Conservation (phyloP, 2,329 filamentous ascomycete species). For the Colletotrichum tamarilloi region DNA sequence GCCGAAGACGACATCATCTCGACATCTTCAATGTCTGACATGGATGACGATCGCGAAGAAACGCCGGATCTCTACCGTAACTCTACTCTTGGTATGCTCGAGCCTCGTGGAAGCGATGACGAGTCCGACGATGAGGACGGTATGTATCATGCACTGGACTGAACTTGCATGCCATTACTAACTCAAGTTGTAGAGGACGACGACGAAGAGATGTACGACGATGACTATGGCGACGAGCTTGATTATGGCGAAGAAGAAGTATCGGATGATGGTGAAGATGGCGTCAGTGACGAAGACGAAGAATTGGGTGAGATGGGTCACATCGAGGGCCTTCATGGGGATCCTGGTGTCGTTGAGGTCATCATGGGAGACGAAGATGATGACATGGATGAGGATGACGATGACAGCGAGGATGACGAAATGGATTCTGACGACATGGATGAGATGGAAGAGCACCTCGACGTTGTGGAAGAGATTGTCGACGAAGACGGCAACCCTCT, state of each 20-base stretch:
- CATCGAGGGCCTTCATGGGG: slow-evolving; percentile 78
- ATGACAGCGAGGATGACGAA: slow-evolving; percentile 64
- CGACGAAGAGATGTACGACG: slow-evolving; percentile 92
- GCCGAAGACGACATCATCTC: slow-evolving; percentile 91
- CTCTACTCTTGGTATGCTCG: slow-evolving; percentile 94
- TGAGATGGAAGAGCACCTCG: slow-evolving; percentile 62
- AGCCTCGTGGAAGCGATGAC: slow-evolving; percentile 83
- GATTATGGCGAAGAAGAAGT: slow-evolving; percentile 87
- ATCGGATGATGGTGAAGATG: slow-evolving; percentile 82
- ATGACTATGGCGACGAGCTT: slow-evolving; percentile 92
- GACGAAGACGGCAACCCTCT: slow-evolving; percentile 71
- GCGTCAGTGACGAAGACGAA: slow-evolving; percentile 91
- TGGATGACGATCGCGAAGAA: slow-evolving; percentile 88
- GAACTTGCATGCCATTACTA: slow-evolving; percentile 34
- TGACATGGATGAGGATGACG: slow-evolving; percentile 72
- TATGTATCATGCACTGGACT: slow-evolving; percentile 40
- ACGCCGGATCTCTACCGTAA: slow-evolving; percentile 98
- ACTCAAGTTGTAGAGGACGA: slow-evolving; percentile 61
- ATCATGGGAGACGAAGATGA: slow-evolving; percentile 80
- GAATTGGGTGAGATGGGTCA: slow-evolving; percentile 85
- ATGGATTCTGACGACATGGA: slow-evolving; percentile 62
- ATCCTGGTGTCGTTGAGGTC: slow-evolving; percentile 75
- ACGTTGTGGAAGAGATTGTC: slow-evolving; percentile 64
- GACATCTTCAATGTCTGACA: slow-evolving; percentile 87
- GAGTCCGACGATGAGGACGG: slow-evolving; percentile 81